These are phyloP conservation scores for carrot (Daucus carota) DNA, from an alignment of 129 eudicot genomes.

Conservation along the genomic window DNA sequence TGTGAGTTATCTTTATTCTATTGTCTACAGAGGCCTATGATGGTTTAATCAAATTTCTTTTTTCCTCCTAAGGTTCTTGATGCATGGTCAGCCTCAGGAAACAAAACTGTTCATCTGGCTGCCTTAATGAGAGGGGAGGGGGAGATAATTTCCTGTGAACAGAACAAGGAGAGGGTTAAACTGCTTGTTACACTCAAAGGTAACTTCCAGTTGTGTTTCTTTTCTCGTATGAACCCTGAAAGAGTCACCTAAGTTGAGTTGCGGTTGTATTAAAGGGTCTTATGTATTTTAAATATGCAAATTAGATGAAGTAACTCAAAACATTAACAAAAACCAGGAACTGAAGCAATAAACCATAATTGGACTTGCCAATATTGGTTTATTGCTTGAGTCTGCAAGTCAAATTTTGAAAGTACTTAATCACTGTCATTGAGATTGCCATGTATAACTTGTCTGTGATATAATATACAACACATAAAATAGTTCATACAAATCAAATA, in stretches of 20 bases:
- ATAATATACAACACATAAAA: too few species aligned
- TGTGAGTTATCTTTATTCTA: not conserved
- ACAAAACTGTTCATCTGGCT: conserved; percentile 86
- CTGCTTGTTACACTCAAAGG: conserved; percentile 69
- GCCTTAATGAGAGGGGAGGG: conserved; percentile 89
- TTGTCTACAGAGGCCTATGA: not conserved
- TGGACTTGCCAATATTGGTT: too few species aligned
- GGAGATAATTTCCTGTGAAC: conserved; percentile 78
- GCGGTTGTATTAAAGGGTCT: too few species aligned
- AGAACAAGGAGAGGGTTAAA: conserved; percentile 64
- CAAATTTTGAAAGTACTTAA: too few species aligned
- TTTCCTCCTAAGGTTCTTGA: conserved; percentile 70
- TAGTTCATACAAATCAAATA: too few species aligned
- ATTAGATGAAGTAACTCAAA: not conserved
- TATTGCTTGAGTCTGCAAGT: too few species aligned
- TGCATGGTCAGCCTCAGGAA: conserved; percentile 98
- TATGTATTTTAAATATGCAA: not conserved
- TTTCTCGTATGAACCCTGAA: not conserved
- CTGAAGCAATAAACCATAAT: too few species aligned
- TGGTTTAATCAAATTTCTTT: conserved; percentile 1
- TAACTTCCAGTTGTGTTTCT: conserved; percentile 11
- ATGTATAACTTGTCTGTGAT: too few species aligned
- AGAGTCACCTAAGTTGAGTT: not conserved
- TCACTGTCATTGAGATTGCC: too few species aligned
- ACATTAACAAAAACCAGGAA: not conserved